Evolutionary conservation across 2,329 filamentous ascomycete species (phyloP).

Genomic region (Fusarium incarnatum): DNA sequence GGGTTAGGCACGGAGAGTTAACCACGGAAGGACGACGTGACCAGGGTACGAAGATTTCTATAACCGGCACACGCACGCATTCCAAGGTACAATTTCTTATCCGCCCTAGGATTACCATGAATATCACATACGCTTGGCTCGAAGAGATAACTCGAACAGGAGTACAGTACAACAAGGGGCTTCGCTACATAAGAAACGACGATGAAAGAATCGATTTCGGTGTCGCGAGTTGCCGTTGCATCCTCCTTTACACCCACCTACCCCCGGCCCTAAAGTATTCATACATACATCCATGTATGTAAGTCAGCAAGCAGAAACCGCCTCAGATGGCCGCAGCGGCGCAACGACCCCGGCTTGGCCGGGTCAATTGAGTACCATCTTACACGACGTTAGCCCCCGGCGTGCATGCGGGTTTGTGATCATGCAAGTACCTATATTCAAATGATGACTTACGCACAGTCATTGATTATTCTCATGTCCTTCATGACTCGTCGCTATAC

Average conservation of each 20-base stretch:
- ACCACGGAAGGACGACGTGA: constrained; percentile 36
- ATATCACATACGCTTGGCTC: background rate
- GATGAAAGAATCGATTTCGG: background rate
- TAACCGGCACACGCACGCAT: constrained; percentile 26
- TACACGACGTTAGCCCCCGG: constrained; percentile 39
- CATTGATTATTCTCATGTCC: constrained; percentile 17
- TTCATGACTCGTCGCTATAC: constrained; percentile 34
- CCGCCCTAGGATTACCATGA: constrained; percentile 21
- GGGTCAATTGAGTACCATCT: constrained; percentile 41
- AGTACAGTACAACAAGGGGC: background rate
- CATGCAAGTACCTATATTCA: constrained; percentile 45
- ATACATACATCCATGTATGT: constrained; percentile 8
- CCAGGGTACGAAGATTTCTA: constrained; percentile 31
- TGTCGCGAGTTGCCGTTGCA: constrained; percentile 6
- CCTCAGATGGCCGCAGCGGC: constrained; percentile 36
- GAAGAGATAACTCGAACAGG: constrained; percentile 1
- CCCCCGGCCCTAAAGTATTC: background rate
- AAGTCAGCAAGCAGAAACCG: constrained; percentile 43
- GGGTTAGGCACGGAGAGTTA: constrained; percentile 21
- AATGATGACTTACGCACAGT: constrained; percentile 29
- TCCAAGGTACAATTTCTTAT: constrained; percentile 28
- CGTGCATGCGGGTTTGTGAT: constrained; percentile 43
- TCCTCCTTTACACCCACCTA: constrained; percentile 6
- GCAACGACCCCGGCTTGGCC: constrained; percentile 38
- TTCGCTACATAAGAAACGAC: background rate